A percentile compares a stretch with the other conserved stretches of the same genome.
These are phyloP conservation scores for Citeromyces matritensis DNA, from an alignment of 805 yeast genomes.

Conservation along the genomic window DNA sequence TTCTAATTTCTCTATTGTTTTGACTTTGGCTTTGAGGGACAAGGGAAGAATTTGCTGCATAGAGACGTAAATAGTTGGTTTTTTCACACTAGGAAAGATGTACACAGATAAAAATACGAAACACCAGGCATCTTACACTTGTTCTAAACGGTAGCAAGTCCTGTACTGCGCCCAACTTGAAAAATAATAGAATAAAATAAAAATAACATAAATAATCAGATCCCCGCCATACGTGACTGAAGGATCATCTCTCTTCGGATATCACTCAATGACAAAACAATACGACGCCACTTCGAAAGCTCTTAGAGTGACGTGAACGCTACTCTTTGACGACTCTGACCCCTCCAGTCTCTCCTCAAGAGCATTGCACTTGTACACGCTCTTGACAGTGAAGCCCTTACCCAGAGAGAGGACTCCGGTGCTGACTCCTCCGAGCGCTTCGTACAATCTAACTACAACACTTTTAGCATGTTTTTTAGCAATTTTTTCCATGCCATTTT, in stretches of 20 bases:
- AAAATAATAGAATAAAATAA: too few relatives aligned
- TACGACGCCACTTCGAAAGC: conserved; percentile 71
- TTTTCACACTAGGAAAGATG: too few relatives aligned
- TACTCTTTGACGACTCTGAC: conserved; percentile 13
- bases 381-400: conserved; percentile 18
- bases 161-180: too few relatives aligned
- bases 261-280: conserved; percentile 17
- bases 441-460: conserved; percentile 66
- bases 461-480: conserved; percentile 31
- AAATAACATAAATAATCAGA: too few relatives aligned
- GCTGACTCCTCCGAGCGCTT: conserved; percentile 72
- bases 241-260: too few relatives aligned
- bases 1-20: too few relatives aligned
- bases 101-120: too few relatives aligned
- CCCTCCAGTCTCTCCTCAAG: conserved; percentile 37
- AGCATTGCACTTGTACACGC: conserved; percentile 40
- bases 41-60: too few relatives aligned
- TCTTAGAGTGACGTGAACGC: conserved; percentile 28
- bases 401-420: conserved; percentile 32
- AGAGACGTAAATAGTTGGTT: too few relatives aligned
- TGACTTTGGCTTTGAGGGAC: too few relatives aligned
- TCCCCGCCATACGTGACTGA: too few relatives aligned
- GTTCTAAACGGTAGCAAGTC: too few relatives aligned
- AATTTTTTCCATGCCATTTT: conserved; percentile 19
- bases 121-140: neutral